Base-by-base conservation (phyloP, 768 basidiomycete genomes). In the Russula compacta region DNA sequence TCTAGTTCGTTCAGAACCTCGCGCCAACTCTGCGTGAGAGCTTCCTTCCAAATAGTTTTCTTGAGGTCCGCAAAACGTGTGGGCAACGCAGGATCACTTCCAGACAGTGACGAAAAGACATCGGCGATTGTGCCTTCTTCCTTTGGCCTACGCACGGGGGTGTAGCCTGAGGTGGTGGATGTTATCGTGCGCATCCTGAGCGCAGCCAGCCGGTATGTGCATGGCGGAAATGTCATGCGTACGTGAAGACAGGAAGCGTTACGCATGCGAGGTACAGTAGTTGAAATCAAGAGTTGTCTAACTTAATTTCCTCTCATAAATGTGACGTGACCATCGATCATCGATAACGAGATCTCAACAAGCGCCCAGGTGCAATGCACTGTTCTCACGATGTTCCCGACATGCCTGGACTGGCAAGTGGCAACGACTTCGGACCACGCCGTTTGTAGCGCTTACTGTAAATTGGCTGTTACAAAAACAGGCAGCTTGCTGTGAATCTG, bases 11-110 rank as follows among this genome's bases (percentile, higher is more conserved):
- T 63, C 7, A 87, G 67, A 0, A 89, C 78, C 38, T 80, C 74
- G 46, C 73, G 74, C 85, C 86, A 88, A 48, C 78, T 77, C 62
- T 79, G 70, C 7, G 73, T 63, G 10, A 87, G 69, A 2, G 61
- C 65, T 10, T 83, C 80, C 9, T 64, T 71, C 71, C 79, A 80
- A 0, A 89, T 61, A 32, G 71, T 69, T 60, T 77, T 78, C 74
- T 92, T 91, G 29, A 91, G 70, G 6, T 78, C 76, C 0, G 77
- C 66, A 61, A 88, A 89, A 0, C 86, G 78, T 8, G 73, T 67
- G 0, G 85, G 85, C 5, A 88, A 77, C 5, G 70, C 71, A 1
- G 70, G 70, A 1, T 72, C 66, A 43, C 73, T 71, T 32, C 74
- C 75, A 2, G 73, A 73, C 8, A 81, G 72, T 3, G 78, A 78